Base-by-base conservation (phyloP, 2,329 filamentous ascomycete species). In the Botrytis squamosa region DNA sequence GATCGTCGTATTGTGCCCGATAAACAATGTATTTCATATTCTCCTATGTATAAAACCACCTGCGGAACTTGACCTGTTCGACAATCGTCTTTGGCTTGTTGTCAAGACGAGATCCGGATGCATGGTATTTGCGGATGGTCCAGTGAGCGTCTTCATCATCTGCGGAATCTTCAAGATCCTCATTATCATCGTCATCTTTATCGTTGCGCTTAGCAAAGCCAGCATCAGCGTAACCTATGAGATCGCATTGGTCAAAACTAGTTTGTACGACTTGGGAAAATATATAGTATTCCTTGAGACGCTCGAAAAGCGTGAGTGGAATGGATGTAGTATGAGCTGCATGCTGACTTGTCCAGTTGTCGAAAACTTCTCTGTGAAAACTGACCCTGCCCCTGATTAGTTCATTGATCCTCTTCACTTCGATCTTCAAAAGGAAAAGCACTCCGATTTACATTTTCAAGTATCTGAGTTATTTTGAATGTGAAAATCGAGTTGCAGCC, bases 171-270 rank as follows among this genome's bases (percentile, higher is more conserved):
- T 33, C 33, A 33, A 33, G 33, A 33, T 33, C 33, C 33, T 33
- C 33, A 33, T 33, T n/a, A n/a, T 33, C 33, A 33, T 33, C 33
- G 2, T 33, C 33, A 33, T 33, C 33, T 33, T 33, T 33, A 33
- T 33, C 33, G 33, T 33, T 33, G 33, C 33, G 33, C 33, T 33
- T 33, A 33, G 33, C 33, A 33, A 33, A 33, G 33, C 76, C 77
- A 9, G 77, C 77, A 2, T 70, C 52, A 20, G 78, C 77, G 63
- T 73, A 78, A 14, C 75, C 77, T 8, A 74, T 49, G n/a, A 79
- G 74, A 55, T 80, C 76, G 33, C 74, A 76, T 36, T 68, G 49
- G 6, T 14, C 16, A 2, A 66, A 25, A 3, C 36, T 46, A 12
- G 70, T 75, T 59, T 68, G 70, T 0, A 74, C 75, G 7, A 80